Percentiles rank a stretch among this genome's conserved stretches.
Conservation (phyloP, 768 basidiomycete species). For the Podaxis mareebaensis region DNA sequence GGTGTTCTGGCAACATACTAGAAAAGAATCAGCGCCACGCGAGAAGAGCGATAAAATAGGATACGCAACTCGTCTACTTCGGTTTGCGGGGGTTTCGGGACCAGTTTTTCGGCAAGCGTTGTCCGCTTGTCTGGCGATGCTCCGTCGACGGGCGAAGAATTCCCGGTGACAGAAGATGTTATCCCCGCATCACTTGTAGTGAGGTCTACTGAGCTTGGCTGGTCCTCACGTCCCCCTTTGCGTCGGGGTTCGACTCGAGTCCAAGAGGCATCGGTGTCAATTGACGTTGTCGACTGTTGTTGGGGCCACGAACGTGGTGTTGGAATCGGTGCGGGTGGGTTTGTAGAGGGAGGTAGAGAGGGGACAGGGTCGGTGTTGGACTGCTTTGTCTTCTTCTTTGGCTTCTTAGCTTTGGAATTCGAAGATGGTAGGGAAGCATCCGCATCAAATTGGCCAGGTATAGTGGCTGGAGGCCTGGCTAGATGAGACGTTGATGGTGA, state of each 20-base stretch:
- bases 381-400: constrained; percentile 15
- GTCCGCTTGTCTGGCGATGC: constrained; percentile 30
- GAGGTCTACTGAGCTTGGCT: constrained; percentile 31
- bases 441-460: constrained; percentile 15
- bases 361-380: not conserved
- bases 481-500: constrained; percentile 12
- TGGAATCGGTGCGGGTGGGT: not conserved
- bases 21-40: constrained; percentile 10
- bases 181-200: constrained; percentile 54
- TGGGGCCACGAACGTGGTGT: constrained; percentile 16
- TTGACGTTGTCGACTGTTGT: constrained; percentile 35
- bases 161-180: constrained; percentile 45
- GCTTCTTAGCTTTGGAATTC: constrained; percentile 15
- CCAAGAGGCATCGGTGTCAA: constrained; percentile 66
- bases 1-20: constrained; percentile 69
- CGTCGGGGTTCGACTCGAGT: constrained; percentile 64
- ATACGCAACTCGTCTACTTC: constrained; percentile 58
- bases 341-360: not conserved
- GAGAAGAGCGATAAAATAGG: constrained; percentile 2
- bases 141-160: constrained; percentile 38
- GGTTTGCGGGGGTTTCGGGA: constrained; percentile 67
- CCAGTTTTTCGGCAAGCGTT: constrained; percentile 61
- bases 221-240: constrained; percentile 22
- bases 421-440: not conserved
- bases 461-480: constrained; percentile 10